These are phyloP conservation scores for Aspergillus campestris DNA, from an alignment of 495 filamentous ascomycete genomes.

Conservation along the genomic window DNA sequence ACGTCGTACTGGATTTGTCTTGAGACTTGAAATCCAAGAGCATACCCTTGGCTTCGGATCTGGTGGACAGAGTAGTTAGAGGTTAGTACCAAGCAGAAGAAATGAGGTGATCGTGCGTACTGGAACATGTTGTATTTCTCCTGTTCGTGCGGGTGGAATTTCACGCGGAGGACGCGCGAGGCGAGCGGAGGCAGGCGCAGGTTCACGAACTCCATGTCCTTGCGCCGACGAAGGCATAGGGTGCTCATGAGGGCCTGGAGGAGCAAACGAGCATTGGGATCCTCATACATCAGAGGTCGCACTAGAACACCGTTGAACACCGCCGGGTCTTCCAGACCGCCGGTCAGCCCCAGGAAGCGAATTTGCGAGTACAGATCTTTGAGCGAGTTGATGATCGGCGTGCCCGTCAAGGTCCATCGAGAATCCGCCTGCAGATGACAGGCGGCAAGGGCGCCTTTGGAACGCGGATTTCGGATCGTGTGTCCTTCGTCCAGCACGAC, in stretches of 20 bases:
- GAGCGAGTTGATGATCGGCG: conserved; percentile 68
- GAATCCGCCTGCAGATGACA: conserved; percentile 58
- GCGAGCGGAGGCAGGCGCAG: conserved; percentile 69
- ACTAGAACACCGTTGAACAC: conserved; percentile 72
- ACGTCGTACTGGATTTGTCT: conserved; percentile 37
- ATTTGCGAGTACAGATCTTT: conserved; percentile 78
- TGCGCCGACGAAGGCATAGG: conserved; percentile 76
- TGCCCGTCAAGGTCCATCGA: conserved; percentile 78
- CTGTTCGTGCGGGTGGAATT: conserved; percentile 65
- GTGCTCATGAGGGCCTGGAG: conserved; percentile 72
- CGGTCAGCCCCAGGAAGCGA: conserved; percentile 68
- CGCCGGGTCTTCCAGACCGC: conserved; percentile 64
- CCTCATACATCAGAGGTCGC: conserved; percentile 55
- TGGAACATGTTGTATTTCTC: conserved; percentile 75
- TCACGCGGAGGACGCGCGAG: conserved; percentile 72
- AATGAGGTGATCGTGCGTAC: conserved; percentile 24
- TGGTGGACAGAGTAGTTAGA: conserved; percentile 20
- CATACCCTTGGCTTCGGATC: conserved; percentile 64
- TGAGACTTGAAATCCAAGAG: conserved; percentile 51
- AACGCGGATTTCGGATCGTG: conserved; percentile 68
- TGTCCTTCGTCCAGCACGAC: conserved; percentile 87
- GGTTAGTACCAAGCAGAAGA: not conserved
- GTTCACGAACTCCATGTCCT: conserved; percentile 87
- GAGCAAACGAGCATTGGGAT: conserved; percentile 50
- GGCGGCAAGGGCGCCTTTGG: conserved; percentile 62